These are phyloP conservation scores for Verticillium zaregamsianum DNA, from an alignment of 2,329 filamentous ascomycete genomes.

Conservation along the genomic window DNA sequence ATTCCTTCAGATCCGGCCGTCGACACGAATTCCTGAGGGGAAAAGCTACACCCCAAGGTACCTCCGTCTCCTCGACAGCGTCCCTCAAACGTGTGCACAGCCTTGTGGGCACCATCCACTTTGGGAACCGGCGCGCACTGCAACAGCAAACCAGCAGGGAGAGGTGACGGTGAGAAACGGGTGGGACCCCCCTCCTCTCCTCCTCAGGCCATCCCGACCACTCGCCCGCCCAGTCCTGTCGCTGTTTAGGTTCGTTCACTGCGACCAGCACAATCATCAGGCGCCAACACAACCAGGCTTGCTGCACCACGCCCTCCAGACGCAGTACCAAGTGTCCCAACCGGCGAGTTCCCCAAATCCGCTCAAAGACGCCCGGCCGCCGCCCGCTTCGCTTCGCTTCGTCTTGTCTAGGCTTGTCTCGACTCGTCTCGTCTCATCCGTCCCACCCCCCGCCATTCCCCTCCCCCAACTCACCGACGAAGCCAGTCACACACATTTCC, in stretches of 20 bases:
- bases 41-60: slow-evolving; percentile 2
- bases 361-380: slow-evolving; percentile 3
- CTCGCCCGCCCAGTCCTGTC: background rate
- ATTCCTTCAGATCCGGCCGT: background rate
- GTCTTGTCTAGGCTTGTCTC: background rate
- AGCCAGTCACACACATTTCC: background rate
- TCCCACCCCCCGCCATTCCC: background rate
- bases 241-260: background rate
- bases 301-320: slow-evolving; percentile 1
- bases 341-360: slow-evolving; percentile 1
- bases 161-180: background rate
- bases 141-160: background rate
- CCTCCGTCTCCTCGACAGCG: slow-evolving; percentile 5
- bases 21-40: background rate
- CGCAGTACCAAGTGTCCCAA: background rate
- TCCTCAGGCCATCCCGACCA: background rate
- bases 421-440: background rate
- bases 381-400: slow-evolving; percentile 1
- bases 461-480: background rate
- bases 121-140: background rate
- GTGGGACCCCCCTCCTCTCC: background rate
- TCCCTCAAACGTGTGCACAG: slow-evolving; percentile 17
- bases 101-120: slow-evolving; percentile 12
- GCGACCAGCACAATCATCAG: background rate
- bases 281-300: background rate